phyloP scores from a whole-genome alignment of 371 early-diverging fungal species.

The Rhizopus stolonifer region DNA sequence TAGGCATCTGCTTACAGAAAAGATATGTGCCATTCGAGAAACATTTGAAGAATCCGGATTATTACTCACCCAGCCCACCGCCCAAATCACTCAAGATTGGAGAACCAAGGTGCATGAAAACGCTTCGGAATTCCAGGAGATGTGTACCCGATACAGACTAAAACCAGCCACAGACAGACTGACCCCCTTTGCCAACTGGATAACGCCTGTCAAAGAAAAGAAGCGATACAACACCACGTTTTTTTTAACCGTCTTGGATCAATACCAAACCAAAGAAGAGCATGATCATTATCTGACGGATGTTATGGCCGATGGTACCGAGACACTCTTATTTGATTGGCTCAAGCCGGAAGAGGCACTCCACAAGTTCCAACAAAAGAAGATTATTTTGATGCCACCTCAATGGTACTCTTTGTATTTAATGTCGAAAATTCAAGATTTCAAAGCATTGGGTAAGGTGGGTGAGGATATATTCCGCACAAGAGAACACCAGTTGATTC shows the following conservation, averaged over 20 bases:
- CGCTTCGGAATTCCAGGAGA: conserved; percentile 50
- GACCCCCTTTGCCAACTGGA: conserved; percentile 73
- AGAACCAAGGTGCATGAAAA: conserved; percentile 52
- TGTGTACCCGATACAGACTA: conserved; percentile 48
- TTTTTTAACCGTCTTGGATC: conserved; percentile 58
- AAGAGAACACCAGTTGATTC: conserved; percentile 18
- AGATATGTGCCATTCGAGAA: conserved; percentile 78
- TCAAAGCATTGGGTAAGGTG: conserved; percentile 31
- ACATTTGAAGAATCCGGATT: conserved; percentile 84
- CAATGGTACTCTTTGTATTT: conserved; percentile 63
- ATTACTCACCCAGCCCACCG: conserved; percentile 46
- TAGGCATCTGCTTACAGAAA: conserved; percentile 23
- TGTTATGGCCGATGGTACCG: conserved; percentile 60
- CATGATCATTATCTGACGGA: conserved; percentile 13
- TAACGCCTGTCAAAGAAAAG: conserved; percentile 67
- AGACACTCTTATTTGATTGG: conserved; percentile 69
- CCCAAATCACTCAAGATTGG: conserved; percentile 41
- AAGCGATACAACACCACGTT: conserved; percentile 79
- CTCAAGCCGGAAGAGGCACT: conserved; percentile 61
- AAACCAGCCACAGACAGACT: conserved; percentile 49
- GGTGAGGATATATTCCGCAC: conserved; percentile 37
- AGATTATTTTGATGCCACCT: conserved; percentile 58
- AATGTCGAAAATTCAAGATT: conserved; percentile 30
- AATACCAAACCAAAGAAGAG: conserved; percentile 16
- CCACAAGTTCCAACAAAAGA: conserved; percentile 14